Conservation (phyloP, 1,139 yeast genomes). For the Diutina mesorugosa region DNA sequence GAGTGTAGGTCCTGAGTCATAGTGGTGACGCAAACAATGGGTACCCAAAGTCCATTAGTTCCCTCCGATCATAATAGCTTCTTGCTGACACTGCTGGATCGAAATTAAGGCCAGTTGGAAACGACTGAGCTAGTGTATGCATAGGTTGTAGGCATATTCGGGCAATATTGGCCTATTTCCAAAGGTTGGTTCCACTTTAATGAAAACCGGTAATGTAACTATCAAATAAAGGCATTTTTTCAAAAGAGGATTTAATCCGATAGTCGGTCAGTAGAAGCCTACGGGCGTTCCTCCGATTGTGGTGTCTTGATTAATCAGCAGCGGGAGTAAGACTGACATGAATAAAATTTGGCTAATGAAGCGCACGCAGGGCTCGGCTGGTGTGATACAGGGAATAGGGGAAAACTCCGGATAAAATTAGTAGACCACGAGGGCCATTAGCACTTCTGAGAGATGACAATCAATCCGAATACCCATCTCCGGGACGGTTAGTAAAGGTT, state of each 20-base stretch:
- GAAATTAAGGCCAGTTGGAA: no score
- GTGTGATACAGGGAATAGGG: neutral
- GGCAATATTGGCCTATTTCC: neutral
- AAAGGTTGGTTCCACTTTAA: neutral
- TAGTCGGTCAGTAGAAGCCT: neutral
- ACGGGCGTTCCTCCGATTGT: neutral
- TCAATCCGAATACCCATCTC: no score
- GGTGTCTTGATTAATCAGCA: neutral
- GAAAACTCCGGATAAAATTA: neutral
- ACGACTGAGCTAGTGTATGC: no score
- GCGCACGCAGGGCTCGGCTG: neutral
- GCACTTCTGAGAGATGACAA: neutral
- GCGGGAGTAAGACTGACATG: neutral
- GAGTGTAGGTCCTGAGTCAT: no score
- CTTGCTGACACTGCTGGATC: no score
- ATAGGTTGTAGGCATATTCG: no score
- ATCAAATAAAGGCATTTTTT: no score
- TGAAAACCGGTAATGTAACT: no score
- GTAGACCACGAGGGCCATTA: neutral
- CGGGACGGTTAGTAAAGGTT: no score
- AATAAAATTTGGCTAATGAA: neutral
- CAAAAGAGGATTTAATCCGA: neutral
- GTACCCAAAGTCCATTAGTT: no score
- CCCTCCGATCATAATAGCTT: no score
- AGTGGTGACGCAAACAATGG: no score